These are phyloP conservation scores for Triticum monococcum DNA, from an alignment of 176 grass and related monocot genomes.

Conservation along the genomic window DNA sequence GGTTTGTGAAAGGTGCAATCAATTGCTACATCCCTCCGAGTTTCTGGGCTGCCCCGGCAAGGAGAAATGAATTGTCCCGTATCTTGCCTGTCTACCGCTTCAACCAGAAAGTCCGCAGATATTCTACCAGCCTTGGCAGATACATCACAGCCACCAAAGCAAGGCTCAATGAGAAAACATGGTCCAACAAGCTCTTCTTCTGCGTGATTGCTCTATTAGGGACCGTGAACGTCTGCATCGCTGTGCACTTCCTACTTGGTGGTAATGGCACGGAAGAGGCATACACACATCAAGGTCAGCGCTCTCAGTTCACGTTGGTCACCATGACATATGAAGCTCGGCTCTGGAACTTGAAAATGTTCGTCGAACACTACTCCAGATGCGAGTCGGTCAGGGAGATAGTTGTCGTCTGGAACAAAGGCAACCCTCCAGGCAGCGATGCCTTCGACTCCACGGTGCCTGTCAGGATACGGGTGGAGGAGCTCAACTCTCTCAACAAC, in stretches of 20 bases:
- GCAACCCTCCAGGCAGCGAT: slow-evolving; percentile 54
- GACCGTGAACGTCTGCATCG: slow-evolving; percentile 60
- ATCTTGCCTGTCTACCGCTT: slow-evolving; percentile 57
- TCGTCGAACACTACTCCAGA: slow-evolving; percentile 87
- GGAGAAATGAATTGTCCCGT: slow-evolving; percentile 53
- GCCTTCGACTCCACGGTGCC: slow-evolving; percentile 88
- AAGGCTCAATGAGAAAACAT: slow-evolving; percentile 69
- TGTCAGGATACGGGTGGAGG: slow-evolving; percentile 82
- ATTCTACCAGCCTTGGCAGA: slow-evolving; percentile 53
- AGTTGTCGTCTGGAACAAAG: slow-evolving; percentile 98
- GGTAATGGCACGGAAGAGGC: slow-evolving; percentile 85
- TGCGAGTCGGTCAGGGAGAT: slow-evolving; percentile 96
- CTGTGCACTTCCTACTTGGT: slow-evolving; percentile 78
- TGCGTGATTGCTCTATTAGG: slow-evolving; percentile 54
- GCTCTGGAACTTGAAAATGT: slow-evolving; percentile 94
- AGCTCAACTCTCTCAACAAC: slow-evolving; percentile 92
- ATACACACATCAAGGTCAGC: slow-evolving; percentile 68
- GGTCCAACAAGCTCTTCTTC: slow-evolving; percentile 67
- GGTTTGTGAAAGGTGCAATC: slow-evolving; percentile 62
- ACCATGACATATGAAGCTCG: slow-evolving; percentile 99
- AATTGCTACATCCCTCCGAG: slow-evolving; percentile 47
- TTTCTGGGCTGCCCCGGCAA: slow-evolving; percentile 44
- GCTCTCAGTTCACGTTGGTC: slow-evolving; percentile 87
- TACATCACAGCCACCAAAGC: slow-evolving; percentile 57
- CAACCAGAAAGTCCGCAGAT: slow-evolving; percentile 69